Evolutionary conservation across 108 stramenopile species (phyloP).

Genomic region (Stephanodiscus minutulus): DNA sequence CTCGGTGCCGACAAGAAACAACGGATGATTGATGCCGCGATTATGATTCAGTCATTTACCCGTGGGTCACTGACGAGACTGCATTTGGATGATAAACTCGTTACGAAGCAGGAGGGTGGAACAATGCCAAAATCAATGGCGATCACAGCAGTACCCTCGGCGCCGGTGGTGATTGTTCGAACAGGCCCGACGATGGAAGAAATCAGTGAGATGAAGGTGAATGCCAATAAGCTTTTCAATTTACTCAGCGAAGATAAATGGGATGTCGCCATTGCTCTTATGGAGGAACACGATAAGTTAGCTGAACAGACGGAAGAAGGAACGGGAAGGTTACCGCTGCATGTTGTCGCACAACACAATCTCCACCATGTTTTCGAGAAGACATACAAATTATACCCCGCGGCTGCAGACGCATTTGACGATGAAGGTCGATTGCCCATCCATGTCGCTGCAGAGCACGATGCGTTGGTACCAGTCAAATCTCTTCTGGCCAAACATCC

Average conservation of each 20-base stretch:
- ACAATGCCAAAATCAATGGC: background rate
- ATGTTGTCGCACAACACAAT: conserved; percentile 77
- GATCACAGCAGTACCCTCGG: conserved; percentile 1
- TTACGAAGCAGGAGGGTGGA: conserved; percentile 4
- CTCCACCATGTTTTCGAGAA: conserved; percentile 69
- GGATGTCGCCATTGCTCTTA: conserved; percentile 37
- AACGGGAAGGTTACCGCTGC: conserved; percentile 78
- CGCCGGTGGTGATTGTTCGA: conserved; percentile 18
- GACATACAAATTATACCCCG: conserved; percentile 68
- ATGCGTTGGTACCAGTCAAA: conserved; percentile 51
- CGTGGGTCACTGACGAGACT: conserved; percentile 52
- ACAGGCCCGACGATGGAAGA: conserved; percentile 36
- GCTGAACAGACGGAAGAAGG: conserved; percentile 46
- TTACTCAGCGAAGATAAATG: conserved; percentile 38
- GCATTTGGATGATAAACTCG: conserved; percentile 35
- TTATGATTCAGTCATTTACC: conserved; percentile 64
- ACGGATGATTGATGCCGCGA: conserved; percentile 46
- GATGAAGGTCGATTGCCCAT: conserved; percentile 85
- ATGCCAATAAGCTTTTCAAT: conserved; percentile 26
- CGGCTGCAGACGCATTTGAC: conserved; percentile 73
- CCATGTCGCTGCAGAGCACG: conserved; percentile 83
- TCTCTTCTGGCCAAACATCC: conserved; percentile 39
- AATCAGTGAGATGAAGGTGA: conserved; percentile 17
- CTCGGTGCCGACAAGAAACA: conserved; percentile 37
- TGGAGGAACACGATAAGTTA: conserved; percentile 36